These are phyloP conservation scores for Stylosanthes scabra DNA, from an alignment of 331 rosid species.

Conservation along the genomic window DNA sequence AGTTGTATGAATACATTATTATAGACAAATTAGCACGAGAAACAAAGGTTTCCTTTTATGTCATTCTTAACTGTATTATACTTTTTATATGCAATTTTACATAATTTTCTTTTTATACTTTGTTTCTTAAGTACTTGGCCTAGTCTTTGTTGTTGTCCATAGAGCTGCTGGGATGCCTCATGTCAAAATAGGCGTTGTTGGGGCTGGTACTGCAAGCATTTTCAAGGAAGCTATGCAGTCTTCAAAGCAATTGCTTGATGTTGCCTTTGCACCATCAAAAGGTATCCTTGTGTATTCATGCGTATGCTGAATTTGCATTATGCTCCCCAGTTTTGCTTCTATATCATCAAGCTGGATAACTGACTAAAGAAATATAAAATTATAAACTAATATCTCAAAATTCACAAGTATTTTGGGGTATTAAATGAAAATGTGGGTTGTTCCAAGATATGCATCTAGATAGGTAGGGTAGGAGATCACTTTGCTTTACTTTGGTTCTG, in stretches of 20 bases:
- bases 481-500: conserved; percentile 19
- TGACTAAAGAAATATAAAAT: conserved; percentile 34
- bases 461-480: not conserved
- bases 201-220: conserved; percentile 92
- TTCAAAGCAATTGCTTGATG: conserved; percentile 59
- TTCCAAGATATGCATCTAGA: conserved; percentile 5
- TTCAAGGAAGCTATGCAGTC: conserved; percentile 71
- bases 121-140: conserved; percentile 31
- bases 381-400: not conserved
- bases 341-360: conserved; percentile 21
- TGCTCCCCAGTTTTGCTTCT: conserved; percentile 26
- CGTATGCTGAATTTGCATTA: conserved; percentile 23
- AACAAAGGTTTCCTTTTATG: conserved; percentile 6
- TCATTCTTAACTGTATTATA: conserved; percentile 2
- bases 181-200: conserved; percentile 85
- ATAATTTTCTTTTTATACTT: conserved; percentile 11
- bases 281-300: conserved; percentile 56
- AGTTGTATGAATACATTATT: conserved; percentile 14
- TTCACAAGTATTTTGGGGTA: conserved; percentile 14
- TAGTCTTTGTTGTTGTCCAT: conserved; percentile 45
- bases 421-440: not conserved
- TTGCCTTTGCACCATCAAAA: conserved; percentile 92
- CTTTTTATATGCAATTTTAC: conserved; percentile 3
- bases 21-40: not conserved
- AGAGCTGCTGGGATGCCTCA: conserved; percentile 89